phyloP scores from a whole-genome alignment of 345 rosid species.

The Pistacia vera region DNA sequence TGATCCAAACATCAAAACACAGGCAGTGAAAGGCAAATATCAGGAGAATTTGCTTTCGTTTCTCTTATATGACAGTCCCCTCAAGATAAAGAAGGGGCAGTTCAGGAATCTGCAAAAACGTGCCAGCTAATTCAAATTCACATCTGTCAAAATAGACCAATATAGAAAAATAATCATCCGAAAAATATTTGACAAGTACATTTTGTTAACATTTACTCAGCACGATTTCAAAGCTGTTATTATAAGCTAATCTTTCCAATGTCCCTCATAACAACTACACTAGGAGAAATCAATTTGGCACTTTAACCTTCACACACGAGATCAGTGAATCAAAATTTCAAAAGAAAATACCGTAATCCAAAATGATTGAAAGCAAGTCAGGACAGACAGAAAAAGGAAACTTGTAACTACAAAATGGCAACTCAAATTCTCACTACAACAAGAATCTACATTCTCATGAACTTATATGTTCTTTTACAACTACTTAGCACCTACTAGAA shows the following conservation, averaged over 20 bases:
- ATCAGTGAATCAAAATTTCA: background rate
- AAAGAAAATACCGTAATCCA: background rate
- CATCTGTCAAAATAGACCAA: background rate
- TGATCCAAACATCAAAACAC: background rate
- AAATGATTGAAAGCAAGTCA: background rate
- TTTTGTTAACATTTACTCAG: background rate
- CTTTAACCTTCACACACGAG: background rate
- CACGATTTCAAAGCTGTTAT: background rate
- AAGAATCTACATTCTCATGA: background rate
- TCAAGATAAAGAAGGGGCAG: background rate
- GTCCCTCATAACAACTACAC: slow-evolving; percentile 5
- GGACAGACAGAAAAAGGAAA: background rate
- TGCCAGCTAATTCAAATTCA: slow-evolving; percentile 11
- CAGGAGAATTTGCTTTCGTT: background rate
- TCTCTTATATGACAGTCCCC: background rate
- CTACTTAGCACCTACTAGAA: background rate
- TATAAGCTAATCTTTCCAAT: background rate
- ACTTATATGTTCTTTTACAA: background rate
- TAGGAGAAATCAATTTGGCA: slow-evolving; percentile 1
- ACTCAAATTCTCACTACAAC: background rate
- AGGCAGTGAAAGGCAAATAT: background rate
- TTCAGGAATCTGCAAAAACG: background rate
- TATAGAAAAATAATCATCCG: background rate
- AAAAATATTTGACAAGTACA: background rate
- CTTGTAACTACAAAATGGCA: background rate